Evolutionary conservation across 257 asterid species (phyloP).

Genomic region (Plantago major): DNA sequence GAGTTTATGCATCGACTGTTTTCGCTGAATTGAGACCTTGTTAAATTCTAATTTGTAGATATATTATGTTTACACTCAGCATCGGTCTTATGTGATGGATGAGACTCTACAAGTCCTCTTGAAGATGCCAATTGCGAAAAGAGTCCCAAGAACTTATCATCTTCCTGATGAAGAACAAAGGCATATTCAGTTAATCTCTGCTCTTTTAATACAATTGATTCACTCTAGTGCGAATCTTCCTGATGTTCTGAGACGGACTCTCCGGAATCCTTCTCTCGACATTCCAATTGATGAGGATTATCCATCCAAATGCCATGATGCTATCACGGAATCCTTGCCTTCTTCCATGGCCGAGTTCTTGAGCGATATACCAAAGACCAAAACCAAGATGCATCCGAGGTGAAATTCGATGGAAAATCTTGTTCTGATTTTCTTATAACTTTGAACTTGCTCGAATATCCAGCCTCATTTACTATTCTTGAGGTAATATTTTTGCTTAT

Average conservation of each 20-base stretch:
- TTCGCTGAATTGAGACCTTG: conserved; percentile 25
- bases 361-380: conserved; percentile 82
- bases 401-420: conserved; percentile 89
- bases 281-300: conserved; percentile 61
- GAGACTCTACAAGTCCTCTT: conserved; percentile 84
- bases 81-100: conserved; percentile 88
- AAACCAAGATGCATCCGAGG: conserved; percentile 87
- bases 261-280: conserved; percentile 58
- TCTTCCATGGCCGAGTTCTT: conserved; percentile 98
- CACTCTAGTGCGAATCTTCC: conserved; percentile 94
- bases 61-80: conserved; percentile 64
- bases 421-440: conserved; percentile 88
- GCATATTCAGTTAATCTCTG: conserved; percentile 90
- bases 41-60: conserved; percentile 44
- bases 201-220: conserved; percentile 77
- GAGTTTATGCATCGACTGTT: conserved; percentile 17
- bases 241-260: conserved; percentile 58
- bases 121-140: conserved; percentile 84
- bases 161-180: conserved; percentile 96
- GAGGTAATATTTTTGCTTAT: conserved; percentile 52
- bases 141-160: conserved; percentile 84
- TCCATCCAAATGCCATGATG: conserved; percentile 81
- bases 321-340: conserved; percentile 92
- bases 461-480: conserved; percentile 82
- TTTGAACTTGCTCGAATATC: conserved; percentile 87